Base-by-base conservation (phyloP, 106 monocot genomes). In the Phalaenopsis aphrodite region DNA sequence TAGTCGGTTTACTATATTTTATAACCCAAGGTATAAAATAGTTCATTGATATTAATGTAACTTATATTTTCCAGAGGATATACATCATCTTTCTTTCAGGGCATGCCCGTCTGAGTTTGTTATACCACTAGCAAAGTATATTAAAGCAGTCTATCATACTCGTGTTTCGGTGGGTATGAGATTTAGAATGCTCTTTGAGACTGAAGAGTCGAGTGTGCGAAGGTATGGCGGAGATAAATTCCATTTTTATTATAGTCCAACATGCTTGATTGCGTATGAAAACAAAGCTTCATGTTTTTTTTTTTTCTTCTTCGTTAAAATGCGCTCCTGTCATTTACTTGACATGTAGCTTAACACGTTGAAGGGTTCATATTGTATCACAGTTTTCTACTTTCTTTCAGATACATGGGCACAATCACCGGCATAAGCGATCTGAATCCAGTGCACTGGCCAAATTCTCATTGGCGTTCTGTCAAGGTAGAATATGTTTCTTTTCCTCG, bases 361-460 rank as follows among this genome's bases (percentile, higher is more conserved):
- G 2, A 21, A 61, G 61, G 61, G 21, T 61, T 61, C 61, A 21
- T 61, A 61, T n/a, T 61, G 2, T 61, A n/a, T 61, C 61, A 61
- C 21, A 61, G 61, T 18, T 61, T 19, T 61, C 21, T 21, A 21
- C 21, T 58, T 77, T 36, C 46, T 84, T 82, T 82, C 85, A 95
- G 95, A 48, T 95, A 93, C 84, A 95, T 95, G 95, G 95, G 95
- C 39, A 95, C 95, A 6, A 95, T 95, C 67, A 93, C 95, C 47
- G 91, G 93, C 10, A 95, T 95, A 76, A 81, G 93, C 48, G 95
- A 95, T 85, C 81, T 91, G 36, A 93, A 95, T 72, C 85, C 91
- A 56, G 89, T 81, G 21, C 87, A 93, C 38, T 95, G 95, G 95
- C 85, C 95, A 76, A 95, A 93, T 82, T 95, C 95, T 39, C 91